Percentiles rank a stretch among this genome's conserved stretches.
Evolutionary conservation across 1,139 yeast species (phyloP).

Genomic region (Keqinozyma sinolaborantium): DNA sequence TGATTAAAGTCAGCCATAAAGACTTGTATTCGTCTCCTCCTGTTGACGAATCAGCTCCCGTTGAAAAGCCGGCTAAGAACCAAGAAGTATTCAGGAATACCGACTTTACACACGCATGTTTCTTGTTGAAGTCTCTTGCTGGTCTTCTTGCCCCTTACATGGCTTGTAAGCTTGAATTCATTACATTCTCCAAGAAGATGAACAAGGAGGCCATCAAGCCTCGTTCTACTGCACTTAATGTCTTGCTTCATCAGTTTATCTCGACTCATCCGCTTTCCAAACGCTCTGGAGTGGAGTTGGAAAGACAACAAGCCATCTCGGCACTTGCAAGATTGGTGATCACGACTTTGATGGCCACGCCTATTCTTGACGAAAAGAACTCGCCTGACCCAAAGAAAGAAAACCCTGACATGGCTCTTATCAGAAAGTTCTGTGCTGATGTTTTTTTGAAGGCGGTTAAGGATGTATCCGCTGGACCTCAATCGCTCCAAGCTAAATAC

Average conservation of each 20-base stretch:
- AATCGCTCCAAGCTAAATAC: slow-evolving; percentile 35
- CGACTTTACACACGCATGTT: slow-evolving; percentile 63
- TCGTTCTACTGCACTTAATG: slow-evolving; percentile 71
- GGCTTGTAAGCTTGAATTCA: slow-evolving; percentile 75
- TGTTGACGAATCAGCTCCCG: slow-evolving; percentile 7
- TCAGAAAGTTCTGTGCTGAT: slow-evolving; percentile 74
- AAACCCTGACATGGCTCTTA: slow-evolving; percentile 67
- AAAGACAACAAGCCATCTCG: slow-evolving; percentile 44
- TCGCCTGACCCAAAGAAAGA: slow-evolving; percentile 45
- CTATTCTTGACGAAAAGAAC: slow-evolving; percentile 36
- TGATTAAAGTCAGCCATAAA: slow-evolving; percentile 52
- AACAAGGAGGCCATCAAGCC: slow-evolving; percentile 41
- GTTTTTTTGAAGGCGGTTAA: slow-evolving; percentile 59
- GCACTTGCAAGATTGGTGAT: slow-evolving; percentile 52
- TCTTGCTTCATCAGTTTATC: slow-evolving; percentile 72
- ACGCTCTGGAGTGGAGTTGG: slow-evolving; percentile 28
- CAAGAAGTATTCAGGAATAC: slow-evolving; percentile 34
- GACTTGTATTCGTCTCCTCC: slow-evolving; percentile 46
- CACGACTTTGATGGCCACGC: slow-evolving; percentile 59
- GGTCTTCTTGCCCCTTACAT: slow-evolving; percentile 80
- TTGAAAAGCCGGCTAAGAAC: slow-evolving; percentile 12
- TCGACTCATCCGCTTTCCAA: slow-evolving; percentile 46
- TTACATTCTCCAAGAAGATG: slow-evolving; percentile 67
- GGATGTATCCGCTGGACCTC: slow-evolving; percentile 35
- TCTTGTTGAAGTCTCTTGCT: slow-evolving; percentile 61